Percentiles rank a stretch among this genome's conserved stretches.
These are phyloP conservation scores for Coriolopsis trogii DNA, from an alignment of 1,284 basidiomycete species.

Conservation along the genomic window DNA sequence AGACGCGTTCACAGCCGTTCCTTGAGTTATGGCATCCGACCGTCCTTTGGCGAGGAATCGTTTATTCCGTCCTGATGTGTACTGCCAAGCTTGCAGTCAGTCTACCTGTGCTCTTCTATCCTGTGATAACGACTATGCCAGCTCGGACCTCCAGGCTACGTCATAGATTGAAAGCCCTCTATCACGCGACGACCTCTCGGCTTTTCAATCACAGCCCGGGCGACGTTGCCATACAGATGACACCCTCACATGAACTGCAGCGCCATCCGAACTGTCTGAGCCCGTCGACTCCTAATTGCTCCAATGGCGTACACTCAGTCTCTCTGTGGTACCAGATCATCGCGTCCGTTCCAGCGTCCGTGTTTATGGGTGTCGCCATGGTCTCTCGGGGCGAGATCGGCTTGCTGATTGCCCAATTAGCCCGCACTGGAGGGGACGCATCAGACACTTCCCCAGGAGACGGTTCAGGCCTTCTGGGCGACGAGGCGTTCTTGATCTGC, in stretches of 20 bases:
- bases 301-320: neutral
- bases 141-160: no score
- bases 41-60: conserved; percentile 53
- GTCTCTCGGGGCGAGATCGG: conserved; percentile 58
- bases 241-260: no score
- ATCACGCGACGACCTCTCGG: neutral
- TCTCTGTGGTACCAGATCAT: neutral
- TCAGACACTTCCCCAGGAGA: neutral
- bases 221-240: no score
- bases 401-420: conserved; percentile 41
- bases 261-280: no score
- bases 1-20: conserved; percentile 40
- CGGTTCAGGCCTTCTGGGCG: conserved; percentile 32
- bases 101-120: conserved; percentile 26
- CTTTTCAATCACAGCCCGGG: no score
- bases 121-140: neutral
- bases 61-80: conserved; percentile 51
- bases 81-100: conserved; percentile 43
- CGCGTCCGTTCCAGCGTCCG: conserved; percentile 20
- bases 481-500: conserved; percentile 46
- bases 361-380: conserved; percentile 43
- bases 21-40: conserved; percentile 45
- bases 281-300: no score
- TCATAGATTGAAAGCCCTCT: neutral
- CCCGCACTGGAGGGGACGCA: conserved; percentile 13